Evolutionary conservation across 176 grass and related monocot genomes (phyloP).

Genomic region (Metroxylon sagu): DNA sequence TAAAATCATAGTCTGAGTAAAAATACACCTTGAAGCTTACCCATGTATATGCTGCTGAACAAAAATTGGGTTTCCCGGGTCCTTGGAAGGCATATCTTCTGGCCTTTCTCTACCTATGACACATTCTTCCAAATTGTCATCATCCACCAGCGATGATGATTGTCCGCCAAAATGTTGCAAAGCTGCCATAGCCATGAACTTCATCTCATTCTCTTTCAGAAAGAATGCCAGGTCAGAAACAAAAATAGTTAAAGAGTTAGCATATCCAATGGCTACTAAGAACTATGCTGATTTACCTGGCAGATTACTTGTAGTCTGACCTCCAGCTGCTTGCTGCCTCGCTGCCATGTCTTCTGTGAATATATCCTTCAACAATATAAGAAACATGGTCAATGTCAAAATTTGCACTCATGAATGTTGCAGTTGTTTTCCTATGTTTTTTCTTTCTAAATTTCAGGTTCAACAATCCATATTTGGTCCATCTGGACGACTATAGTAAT

Average conservation of each 20-base stretch:
- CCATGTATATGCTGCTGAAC: slow-evolving; percentile 37
- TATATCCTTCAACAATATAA: slow-evolving; percentile 36
- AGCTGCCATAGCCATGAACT: slow-evolving; percentile 4
- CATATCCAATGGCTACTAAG: not conserved
- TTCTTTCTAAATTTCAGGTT: too few relatives aligned
- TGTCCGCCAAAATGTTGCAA: slow-evolving; percentile 25
- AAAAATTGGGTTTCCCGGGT: slow-evolving; percentile 23
- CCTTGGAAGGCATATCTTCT: slow-evolving; percentile 28
- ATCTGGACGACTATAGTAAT: not conserved
- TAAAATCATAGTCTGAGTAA: slow-evolving; percentile 10
- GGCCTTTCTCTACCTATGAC: slow-evolving; percentile 28
- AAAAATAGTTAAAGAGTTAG: slow-evolving; percentile 18
- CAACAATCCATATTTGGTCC: too few relatives aligned
- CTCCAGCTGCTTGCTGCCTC: slow-evolving; percentile 44
- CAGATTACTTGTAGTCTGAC: slow-evolving; percentile 27
- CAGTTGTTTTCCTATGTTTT: too few relatives aligned
- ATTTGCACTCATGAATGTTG: too few relatives aligned
- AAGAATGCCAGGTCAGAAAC: slow-evolving; percentile 4
- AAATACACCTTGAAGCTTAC: slow-evolving; percentile 15
- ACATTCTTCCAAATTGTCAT: slow-evolving; percentile 42
- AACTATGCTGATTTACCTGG: slow-evolving; percentile 35
- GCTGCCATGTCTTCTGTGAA: slow-evolving; percentile 41
- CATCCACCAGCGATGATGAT: slow-evolving; percentile 29
- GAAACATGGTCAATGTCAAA: too few relatives aligned
- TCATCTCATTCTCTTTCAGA: slow-evolving; percentile 46